Evolutionary conservation across 306 rosid species (phyloP), one percentile per base, ranked within the genome.

Genomic region (Cicer arietinum): DNA sequence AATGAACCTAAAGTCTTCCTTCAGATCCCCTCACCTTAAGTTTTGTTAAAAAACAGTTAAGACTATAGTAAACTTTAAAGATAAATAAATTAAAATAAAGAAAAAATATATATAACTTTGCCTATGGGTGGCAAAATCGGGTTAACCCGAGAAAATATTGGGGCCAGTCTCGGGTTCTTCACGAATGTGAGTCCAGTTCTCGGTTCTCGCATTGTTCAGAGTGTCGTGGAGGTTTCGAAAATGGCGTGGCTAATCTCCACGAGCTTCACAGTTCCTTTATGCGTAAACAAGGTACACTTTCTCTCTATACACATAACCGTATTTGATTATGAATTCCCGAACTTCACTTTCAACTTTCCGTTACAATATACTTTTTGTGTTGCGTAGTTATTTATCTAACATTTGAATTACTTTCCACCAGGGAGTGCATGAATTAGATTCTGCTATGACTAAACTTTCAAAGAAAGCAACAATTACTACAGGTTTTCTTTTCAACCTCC

Each of bases 401-500:
- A 72, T 77, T 57, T 54, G 4, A 2, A 17, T 41, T 43, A 46
- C 67, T 68, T 57, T 44, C 13, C 18, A 50, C 22, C 86, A 85
- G 89, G 70, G 43, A 52, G 13, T 70, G 65, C 62, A 53, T 67
- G 51, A 35, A 10, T 71, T 59, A 16, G 18, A 75, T 57, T 75
- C 20, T 75, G 10, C 66, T 76, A 41, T 75, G 53, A 74, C 13
- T 79, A 67, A 79, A 71, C 22, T 83, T 69, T 64, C 85, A 66
- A 74, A 71, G 75, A 75, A 69, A 57, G 72, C 78, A 73, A 44
- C 74, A 10, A 39, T 78, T 37, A 35, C 53, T 39, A 12, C 88
- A 88, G 96, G 96, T 93, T 64, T 67, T 50, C 44, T 65, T 81
- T 69, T 78, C 30, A 51, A 40, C 43, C 75, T 72, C 45, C 30